Conservation (phyloP, 352 stramenopile species). For the Phytopythium helicoides region DNA sequence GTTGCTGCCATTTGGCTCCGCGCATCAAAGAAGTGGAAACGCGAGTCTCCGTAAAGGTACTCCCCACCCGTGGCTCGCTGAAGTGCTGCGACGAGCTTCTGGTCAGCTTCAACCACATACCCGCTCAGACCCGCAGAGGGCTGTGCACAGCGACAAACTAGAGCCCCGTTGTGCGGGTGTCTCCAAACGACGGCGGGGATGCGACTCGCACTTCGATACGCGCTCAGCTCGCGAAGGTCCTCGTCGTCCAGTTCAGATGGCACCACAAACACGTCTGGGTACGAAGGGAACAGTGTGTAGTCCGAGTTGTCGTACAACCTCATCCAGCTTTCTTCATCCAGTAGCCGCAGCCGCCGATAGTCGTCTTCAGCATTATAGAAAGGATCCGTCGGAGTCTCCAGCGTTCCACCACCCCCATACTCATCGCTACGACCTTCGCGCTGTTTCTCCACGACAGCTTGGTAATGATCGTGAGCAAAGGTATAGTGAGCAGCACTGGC, state of each 20-base stretch:
- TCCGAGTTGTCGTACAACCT: constrained; percentile 82
- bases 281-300: constrained; percentile 92
- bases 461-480: constrained; percentile 78
- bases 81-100: constrained; percentile 76
- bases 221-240: constrained; percentile 77
- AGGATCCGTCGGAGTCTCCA: constrained; percentile 41
- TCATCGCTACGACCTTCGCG: neutral
- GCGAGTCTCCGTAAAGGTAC: constrained; percentile 42
- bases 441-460: constrained; percentile 53
- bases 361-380: constrained; percentile 82
- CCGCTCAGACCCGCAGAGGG: constrained; percentile 81
- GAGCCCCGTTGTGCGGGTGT: constrained; percentile 87
- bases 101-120: constrained; percentile 75
- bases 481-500: constrained; percentile 48
- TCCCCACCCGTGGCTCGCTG: constrained; percentile 54
- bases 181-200: constrained; percentile 94
- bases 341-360: constrained; percentile 74
- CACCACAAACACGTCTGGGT: constrained; percentile 92
- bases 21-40: constrained; percentile 87
- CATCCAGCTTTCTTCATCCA: constrained; percentile 83
- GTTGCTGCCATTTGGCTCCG: constrained; percentile 83
- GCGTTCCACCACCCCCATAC: constrained; percentile 6
- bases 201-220: constrained; percentile 94
- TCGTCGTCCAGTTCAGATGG: constrained; percentile 92
- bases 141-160: constrained; percentile 86